Base-by-base conservation (phyloP, 2,329 filamentous ascomycete species). In the Amesomyces nigricolor region DNA sequence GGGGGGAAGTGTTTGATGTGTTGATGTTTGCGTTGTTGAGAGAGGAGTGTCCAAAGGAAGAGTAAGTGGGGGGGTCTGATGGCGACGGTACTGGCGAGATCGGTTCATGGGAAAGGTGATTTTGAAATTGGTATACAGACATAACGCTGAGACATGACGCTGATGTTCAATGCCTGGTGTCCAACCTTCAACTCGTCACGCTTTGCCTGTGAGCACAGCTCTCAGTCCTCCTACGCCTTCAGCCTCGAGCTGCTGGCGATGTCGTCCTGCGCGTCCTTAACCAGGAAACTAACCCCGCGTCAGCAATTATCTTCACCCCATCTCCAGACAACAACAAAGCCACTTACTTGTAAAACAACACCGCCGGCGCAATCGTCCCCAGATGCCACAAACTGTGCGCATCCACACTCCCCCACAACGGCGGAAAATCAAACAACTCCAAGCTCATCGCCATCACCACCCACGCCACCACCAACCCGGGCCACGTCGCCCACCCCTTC, bases 361-460 rank as follows among this genome's bases (percentile, higher is more conserved):
- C 76, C 0, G 89, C 89, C 9, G 94, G 94, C 32, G 81, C 80
- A 49, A 99, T 92, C 0, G 94, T 99, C 54, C 91, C 90, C 59
- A 96, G 70, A 78, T 99, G 94, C 94, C 94, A 99, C 60, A 99
- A 71, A 66, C 89, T 91, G 73, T 99, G 94, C 4, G 94, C 94
- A 77, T 99, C 94, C 49, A 99, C 72, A 70, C 87, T 84, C 7
- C 89, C 88, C 70, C 81, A 78, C 73, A 88, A 79, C 2, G 94
- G 94, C 52, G 94, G 83, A 66, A 99, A 99, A 71, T 99, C 94
- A 61, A 97, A 82, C 64, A 99, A 71, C 75, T 99, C 94, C 71
- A 99, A 77, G 70, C 92, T 92, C 94, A 99, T 99, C 37, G 89
- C 91, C 68, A 92, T 75, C 64, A 92, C 83, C 63, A 99, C 80